Percentiles rank a stretch among this genome's conserved stretches.
Conservation (phyloP, 2,329 filamentous ascomycete species). For the Fusarium fujikuroi region DNA sequence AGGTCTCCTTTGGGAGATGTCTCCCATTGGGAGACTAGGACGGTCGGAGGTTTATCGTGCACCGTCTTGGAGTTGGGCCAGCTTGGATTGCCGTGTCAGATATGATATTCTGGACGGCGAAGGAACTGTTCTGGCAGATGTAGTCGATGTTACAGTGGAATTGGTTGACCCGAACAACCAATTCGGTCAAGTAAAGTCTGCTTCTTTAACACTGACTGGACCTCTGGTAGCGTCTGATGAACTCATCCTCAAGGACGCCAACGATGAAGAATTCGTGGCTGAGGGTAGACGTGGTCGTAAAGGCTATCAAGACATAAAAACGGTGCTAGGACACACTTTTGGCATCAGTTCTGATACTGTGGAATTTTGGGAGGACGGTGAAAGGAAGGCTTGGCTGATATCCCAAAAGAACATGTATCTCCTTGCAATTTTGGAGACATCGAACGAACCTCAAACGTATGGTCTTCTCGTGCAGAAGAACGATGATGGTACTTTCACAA, state of each 20-base stretch:
- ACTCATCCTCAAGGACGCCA: not conserved
- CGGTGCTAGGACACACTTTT: not conserved
- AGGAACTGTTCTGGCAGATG: not conserved
- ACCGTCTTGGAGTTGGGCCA: conserved; percentile 4
- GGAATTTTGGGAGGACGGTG: not conserved
- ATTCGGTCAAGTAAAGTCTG: not conserved
- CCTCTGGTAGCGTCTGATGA: not conserved
- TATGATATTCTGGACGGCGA: not conserved
- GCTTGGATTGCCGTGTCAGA: not conserved
- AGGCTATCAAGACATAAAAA: not conserved
- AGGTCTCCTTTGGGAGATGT: not conserved
- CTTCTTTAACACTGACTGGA: not conserved
- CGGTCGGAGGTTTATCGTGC: not conserved
- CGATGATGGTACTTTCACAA: not conserved
- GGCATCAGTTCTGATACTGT: not conserved
- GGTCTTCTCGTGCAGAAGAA: not conserved
- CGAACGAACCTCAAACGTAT: not conserved
- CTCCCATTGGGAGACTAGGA: rapidly evolving
- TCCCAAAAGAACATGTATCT: not conserved
- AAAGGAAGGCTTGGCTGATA: not conserved
- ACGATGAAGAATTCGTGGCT: too few relatives aligned
- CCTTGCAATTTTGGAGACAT: not conserved
- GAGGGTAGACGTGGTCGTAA: not conserved
- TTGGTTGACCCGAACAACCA: not conserved
- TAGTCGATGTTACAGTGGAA: not conserved